Conservation (phyloP, 495 filamentous ascomycete genomes). For the Aspergillus asperescens region DNA sequence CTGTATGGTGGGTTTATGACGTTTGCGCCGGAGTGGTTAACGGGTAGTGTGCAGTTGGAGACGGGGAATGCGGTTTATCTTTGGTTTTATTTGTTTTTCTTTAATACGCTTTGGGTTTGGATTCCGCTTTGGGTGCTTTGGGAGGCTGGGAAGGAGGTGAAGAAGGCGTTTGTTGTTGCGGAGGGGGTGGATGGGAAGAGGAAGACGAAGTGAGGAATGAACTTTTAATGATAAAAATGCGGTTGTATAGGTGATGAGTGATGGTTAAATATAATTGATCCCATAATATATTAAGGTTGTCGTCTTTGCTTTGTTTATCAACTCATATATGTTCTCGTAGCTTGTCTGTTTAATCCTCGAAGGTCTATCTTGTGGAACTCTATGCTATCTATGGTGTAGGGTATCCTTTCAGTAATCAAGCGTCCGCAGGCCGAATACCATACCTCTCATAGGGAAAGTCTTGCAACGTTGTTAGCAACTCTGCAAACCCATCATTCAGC, state of each 20-base stretch:
- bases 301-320: no score
- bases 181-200: not conserved
- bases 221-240: not conserved
- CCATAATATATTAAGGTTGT: no score
- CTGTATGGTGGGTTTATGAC: constrained; percentile 97
- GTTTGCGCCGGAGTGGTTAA: constrained; percentile 91
- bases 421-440: constrained; percentile 46
- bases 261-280: not conserved
- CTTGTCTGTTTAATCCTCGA: no score
- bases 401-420: no score
- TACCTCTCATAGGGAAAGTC: constrained; percentile 70
- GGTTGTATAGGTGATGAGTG: not conserved
- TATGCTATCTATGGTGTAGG: no score
- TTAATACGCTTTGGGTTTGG: constrained; percentile 86
- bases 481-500: constrained; percentile 69
- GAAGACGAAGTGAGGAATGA: not conserved
- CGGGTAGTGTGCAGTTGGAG: constrained; percentile 67
- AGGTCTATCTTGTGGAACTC: no score
- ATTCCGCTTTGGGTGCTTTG: constrained; percentile 73
- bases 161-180: constrained; percentile 45
- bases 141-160: constrained; percentile 57
- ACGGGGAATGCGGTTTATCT: constrained; percentile 79
- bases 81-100: constrained; percentile 85
- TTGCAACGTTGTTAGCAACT: constrained; percentile 55
- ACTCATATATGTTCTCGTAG: no score